A percentile compares a stretch with the other conserved stretches of the same genome.
Conservation (phyloP, 83 land plant genomes). For the Picea abies region DNA sequence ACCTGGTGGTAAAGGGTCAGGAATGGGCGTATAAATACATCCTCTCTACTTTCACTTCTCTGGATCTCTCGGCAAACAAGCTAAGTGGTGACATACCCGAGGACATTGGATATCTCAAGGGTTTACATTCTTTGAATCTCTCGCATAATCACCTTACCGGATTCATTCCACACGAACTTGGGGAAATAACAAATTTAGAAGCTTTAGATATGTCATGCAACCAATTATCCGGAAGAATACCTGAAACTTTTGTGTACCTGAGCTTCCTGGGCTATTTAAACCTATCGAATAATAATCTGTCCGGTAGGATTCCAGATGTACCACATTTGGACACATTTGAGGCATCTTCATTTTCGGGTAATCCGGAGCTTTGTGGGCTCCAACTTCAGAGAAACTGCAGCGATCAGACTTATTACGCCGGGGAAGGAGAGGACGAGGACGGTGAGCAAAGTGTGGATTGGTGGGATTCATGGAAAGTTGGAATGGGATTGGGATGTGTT, state of each 20-base stretch:
- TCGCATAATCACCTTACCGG: constrained; percentile 36
- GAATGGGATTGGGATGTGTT: no score
- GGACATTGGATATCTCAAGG: constrained; percentile 22
- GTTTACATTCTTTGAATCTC: constrained; percentile 29
- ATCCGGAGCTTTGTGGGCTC: constrained; percentile 30
- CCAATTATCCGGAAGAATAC: constrained; percentile 39
- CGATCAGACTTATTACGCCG: no score
- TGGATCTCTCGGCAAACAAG: constrained; percentile 38
- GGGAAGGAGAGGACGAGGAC: background rate
- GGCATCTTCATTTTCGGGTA: constrained; percentile 23
- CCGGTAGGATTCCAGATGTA: constrained; percentile 31
- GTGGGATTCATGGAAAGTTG: no score
- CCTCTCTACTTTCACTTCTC: background rate
- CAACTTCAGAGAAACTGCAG: background rate
- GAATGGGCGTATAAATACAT: constrained; percentile 1
- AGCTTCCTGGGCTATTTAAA: constrained; percentile 23
- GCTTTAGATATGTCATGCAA: constrained; percentile 42
- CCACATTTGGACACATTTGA: constrained; percentile 30
- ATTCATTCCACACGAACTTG: constrained; percentile 31
- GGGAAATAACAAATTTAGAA: constrained; percentile 15
- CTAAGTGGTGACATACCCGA: constrained; percentile 31
- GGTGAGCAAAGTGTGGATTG: background rate
- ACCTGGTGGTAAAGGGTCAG: background rate
- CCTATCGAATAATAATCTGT: constrained; percentile 32
- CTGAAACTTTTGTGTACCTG: constrained; percentile 19